phyloP scores from a whole-genome alignment of 2,329 filamentous ascomycete genomes.

The Tolypocladium amazonense region DNA sequence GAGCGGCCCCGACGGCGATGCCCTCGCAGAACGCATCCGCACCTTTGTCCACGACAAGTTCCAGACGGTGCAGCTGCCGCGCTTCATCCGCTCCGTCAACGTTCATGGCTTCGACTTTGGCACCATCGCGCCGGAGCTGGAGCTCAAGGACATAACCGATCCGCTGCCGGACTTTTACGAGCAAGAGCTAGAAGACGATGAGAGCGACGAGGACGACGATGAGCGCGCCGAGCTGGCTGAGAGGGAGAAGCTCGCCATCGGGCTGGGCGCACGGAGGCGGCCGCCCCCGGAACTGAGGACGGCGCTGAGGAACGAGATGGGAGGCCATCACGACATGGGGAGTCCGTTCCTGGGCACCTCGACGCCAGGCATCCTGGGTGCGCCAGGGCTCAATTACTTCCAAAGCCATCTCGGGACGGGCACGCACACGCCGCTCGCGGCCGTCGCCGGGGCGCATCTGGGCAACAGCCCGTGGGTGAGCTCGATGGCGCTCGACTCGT shows the following conservation, averaged over 20 bases:
- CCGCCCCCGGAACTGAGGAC: slow-evolving; percentile 15
- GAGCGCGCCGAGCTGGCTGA: slow-evolving; percentile 24
- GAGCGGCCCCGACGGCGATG: slow-evolving; percentile 74
- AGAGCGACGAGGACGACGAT: slow-evolving; percentile 26
- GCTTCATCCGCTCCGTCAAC: slow-evolving; percentile 93
- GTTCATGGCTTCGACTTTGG: slow-evolving; percentile 95
- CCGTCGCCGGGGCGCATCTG: slow-evolving; percentile 57
- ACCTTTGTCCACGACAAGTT: slow-evolving; percentile 94
- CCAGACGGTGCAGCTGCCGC: slow-evolving; percentile 79
- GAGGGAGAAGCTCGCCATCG: slow-evolving; percentile 1
- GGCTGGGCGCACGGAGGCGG: background rate
- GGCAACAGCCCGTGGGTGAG: slow-evolving; percentile 25
- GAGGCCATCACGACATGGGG: slow-evolving; percentile 30
- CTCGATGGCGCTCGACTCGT: background rate
- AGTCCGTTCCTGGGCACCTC: slow-evolving; percentile 48
- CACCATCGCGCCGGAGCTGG: slow-evolving; percentile 67
- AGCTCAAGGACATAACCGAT: slow-evolving; percentile 94
- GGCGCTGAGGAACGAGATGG: slow-evolving; percentile 21
- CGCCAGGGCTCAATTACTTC: slow-evolving; percentile 73
- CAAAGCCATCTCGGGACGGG: slow-evolving; percentile 69
- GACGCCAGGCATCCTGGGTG: slow-evolving; percentile 57
- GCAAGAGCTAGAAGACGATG: slow-evolving; percentile 50
- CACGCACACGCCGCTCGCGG: slow-evolving; percentile 68
- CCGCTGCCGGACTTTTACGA: slow-evolving; percentile 96
- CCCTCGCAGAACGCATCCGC: slow-evolving; percentile 76